These are phyloP conservation scores for Fraxinus pennsylvanica DNA, from an alignment of 257 asterid species.

Conservation along the genomic window DNA sequence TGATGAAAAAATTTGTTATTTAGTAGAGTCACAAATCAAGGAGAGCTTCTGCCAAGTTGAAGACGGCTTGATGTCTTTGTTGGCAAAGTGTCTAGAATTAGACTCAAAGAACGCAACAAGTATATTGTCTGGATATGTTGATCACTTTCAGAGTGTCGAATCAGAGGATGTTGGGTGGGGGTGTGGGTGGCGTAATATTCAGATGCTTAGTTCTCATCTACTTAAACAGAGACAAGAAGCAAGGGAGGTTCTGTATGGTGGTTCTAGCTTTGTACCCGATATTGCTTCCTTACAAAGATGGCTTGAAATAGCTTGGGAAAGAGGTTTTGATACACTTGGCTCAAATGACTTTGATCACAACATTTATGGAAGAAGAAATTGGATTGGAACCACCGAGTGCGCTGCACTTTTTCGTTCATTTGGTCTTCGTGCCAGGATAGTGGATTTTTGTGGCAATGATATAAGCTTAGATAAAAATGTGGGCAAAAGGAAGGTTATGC, in stretches of 20 bases:
- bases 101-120: constrained; percentile 50
- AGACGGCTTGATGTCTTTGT: constrained; percentile 53
- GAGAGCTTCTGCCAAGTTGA: constrained; percentile 45
- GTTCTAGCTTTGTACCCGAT: constrained; percentile 77
- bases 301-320: constrained; percentile 87
- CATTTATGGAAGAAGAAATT: constrained; percentile 63
- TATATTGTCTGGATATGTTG: constrained; percentile 66
- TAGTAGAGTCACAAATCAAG: constrained; percentile 44
- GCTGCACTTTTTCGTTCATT: constrained; percentile 87
- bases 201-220: constrained; percentile 90
- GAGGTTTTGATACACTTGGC: constrained; percentile 72
- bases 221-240: constrained; percentile 62
- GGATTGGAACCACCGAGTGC: constrained; percentile 95
- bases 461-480: constrained; percentile 16
- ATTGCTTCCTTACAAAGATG: constrained; percentile 72
- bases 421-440: constrained; percentile 81
- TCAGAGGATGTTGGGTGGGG: constrained; percentile 86
- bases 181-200: constrained; percentile 98
- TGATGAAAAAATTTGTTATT: constrained; percentile 34
- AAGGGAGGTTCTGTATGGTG: constrained; percentile 64
- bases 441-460: constrained; percentile 64
- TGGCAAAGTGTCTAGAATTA: constrained; percentile 64
- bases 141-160: constrained; percentile 65
- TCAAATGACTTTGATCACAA: constrained; percentile 61
- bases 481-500: constrained; percentile 37